Evolutionary conservation across 371 early-diverging fungal species (phyloP).

Genomic region (Syncephalis plumigaleata): DNA sequence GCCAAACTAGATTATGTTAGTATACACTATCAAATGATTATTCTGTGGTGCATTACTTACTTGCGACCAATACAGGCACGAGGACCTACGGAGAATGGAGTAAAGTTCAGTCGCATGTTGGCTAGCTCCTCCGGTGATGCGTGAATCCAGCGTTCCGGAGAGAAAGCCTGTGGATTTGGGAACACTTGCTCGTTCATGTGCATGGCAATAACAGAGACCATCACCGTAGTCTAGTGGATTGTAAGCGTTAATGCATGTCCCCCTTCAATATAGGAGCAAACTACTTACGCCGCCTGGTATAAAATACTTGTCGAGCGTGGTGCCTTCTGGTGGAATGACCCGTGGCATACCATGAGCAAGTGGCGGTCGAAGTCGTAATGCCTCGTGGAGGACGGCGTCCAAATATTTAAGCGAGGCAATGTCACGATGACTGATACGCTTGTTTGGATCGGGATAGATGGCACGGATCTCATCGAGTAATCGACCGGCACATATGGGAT

Average conservation of each 20-base stretch:
- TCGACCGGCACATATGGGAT: too few species aligned
- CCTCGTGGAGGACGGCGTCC: slow-evolving; percentile 16
- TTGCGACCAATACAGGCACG: slow-evolving; percentile 3
- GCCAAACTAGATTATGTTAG: too few species aligned
- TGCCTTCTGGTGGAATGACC: slow-evolving; percentile 10
- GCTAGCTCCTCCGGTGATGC: neutral
- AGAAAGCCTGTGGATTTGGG: neutral
- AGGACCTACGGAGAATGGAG: slow-evolving; percentile 1
- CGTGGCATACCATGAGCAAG: slow-evolving; percentile 11
- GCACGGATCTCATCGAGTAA: too few species aligned
- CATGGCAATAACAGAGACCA: neutral
- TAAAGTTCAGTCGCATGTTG: neutral
- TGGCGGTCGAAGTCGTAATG: slow-evolving; percentile 13
- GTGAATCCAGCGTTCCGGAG: neutral
- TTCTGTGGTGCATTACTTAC: neutral
- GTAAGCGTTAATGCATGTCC: too few species aligned
- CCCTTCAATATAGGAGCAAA: too few species aligned
- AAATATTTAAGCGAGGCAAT: slow-evolving; percentile 11
- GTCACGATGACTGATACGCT: too few species aligned
- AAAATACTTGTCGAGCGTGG: slow-evolving; percentile 7
- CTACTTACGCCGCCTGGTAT: slow-evolving; percentile 5
- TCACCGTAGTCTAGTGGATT: neutral
- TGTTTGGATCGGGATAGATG: too few species aligned
- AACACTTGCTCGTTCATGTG: neutral
- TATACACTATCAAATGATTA: too few species aligned